Evolutionary conservation across 257 asterid species (phyloP), one percentile per base, ranked within the genome.

Genomic region (Petunia axillaris): DNA sequence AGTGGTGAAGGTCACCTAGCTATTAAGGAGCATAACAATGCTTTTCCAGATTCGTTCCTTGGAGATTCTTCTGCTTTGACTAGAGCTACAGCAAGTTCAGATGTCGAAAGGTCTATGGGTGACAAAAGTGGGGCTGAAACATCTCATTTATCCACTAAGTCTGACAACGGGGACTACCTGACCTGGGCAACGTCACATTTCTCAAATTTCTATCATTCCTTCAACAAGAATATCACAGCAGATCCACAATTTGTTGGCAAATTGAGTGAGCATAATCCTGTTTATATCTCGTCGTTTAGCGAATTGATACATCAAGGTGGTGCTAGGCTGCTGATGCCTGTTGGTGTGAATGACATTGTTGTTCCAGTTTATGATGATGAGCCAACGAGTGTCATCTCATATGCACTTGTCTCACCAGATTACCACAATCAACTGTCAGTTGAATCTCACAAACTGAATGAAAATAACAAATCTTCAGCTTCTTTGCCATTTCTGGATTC

Each of bases 291-390:
- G 68, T 85, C 94, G 3, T 91, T 88, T 82, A 89, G 88, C 65
- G 92, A 87, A 54, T 91, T 93, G 0, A 94, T 90, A 82, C 85
- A 84, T 82, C 90, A 83, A 83, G 91, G 92, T 58, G 98, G 97
- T 62, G 91, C 92, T 79, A 82, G 91, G 80, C 84, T 90, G 87
- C 93, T 92, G 85, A 85, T 90, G 62, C 89, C 95, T 40, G 87
- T 85, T 25, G 98, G 97, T 80, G 84, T 87, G 64, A 92, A 87
- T 59, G 97, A 90, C 82, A 90, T 87, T 66, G 93, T 93, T 70
- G 16, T 95, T 79, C 94, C 98, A 1, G 96, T 95, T 60, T 92
- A 87, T 79, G 99, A 95, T 82, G 97, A 95, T 82, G 99, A 95
- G 86, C 99, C 98, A 6, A 95, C 99, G 4, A 93, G 98, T 84